phyloP scores from a whole-genome alignment of 192 early-diverging fungal species.

The Oehlia diaphana region DNA sequence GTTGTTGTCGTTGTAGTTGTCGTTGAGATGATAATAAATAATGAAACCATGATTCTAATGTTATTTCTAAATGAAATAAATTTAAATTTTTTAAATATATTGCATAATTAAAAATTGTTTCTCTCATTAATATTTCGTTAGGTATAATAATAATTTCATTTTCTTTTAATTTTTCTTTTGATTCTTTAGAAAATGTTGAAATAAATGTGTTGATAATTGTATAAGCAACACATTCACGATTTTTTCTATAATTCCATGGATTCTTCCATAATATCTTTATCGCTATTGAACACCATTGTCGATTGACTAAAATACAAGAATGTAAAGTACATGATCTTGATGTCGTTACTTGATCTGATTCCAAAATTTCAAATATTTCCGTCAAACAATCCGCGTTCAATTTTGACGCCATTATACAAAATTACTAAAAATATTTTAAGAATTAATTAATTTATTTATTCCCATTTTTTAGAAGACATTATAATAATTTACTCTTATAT shows the following conservation, averaged over 20 bases:
- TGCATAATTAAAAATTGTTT: not conserved
- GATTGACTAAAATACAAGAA: not conserved
- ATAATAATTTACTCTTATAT: too few relatives aligned
- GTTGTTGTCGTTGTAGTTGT: too few relatives aligned
- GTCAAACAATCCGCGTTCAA: not conserved
- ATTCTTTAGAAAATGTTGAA: not conserved
- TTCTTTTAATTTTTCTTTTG: not conserved
- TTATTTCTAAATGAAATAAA: not conserved
- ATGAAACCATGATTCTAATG: not conserved
- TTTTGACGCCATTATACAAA: not conserved
- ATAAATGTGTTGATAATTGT: not conserved
- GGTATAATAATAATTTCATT: not conserved
- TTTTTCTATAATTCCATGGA: not conserved
- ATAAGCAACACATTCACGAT: not conserved
- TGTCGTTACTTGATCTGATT: not conserved
- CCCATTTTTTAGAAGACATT: too few relatives aligned
- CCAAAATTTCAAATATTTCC: not conserved
- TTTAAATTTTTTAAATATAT: not conserved
- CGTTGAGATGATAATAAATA: not conserved
- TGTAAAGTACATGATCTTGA: not conserved
- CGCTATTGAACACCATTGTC: not conserved
- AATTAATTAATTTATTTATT: too few relatives aligned
- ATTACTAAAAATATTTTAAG: not conserved
- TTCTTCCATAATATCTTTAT: not conserved
- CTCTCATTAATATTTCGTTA: not conserved